Evolutionary conservation across 768 basidiomycete species (phyloP), one percentile per base, ranked within the genome.

Genomic region (Boletus fagicola): DNA sequence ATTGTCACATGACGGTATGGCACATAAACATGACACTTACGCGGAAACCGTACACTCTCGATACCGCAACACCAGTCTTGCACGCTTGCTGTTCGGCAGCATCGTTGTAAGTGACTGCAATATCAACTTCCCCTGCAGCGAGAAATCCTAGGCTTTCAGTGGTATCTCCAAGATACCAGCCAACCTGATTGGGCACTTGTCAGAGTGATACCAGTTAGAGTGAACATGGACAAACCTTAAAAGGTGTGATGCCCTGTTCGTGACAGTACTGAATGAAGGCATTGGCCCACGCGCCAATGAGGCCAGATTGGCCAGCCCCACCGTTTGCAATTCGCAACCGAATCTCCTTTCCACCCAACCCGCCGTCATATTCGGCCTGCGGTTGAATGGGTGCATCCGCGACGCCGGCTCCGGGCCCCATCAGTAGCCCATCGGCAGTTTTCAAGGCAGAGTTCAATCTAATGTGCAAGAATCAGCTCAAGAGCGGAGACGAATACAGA

Each of bases 101-200:
- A 22, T 72, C 71, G 45, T 81, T 81, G 52, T 84, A 83, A 3
- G 81, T 83, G 31, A 83, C 72, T 0, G 80, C 81, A 28, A 83
- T 58, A 60, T 83, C 82, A 4, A 81, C 77, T 3, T 67, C 63
- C 15, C 78, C 78, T 4, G 71, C 67, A 0, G 73, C 72, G 15
- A 84, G 69, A 46, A 72, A 74, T 0, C 67, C 68, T 1, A 84
- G 68, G 56, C 78, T 81, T 51, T 82, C 73, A 0, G 82, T 83
- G 7, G 81, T 83, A 60, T 84, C 83, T 6, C 80, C 81, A 26
- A 83, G 69, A 64, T 80, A 80, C 83, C 83, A 84, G 10, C 72
- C 82, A 24, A 83, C 75, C 82, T 83, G 53, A 13, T 44, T 20
- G 12, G 16, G 33, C 36, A 20, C 20, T 38, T 24, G 38, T 51